Base-by-base conservation (phyloP, 179 eudicot species). In the Patellifolia procumbens region DNA sequence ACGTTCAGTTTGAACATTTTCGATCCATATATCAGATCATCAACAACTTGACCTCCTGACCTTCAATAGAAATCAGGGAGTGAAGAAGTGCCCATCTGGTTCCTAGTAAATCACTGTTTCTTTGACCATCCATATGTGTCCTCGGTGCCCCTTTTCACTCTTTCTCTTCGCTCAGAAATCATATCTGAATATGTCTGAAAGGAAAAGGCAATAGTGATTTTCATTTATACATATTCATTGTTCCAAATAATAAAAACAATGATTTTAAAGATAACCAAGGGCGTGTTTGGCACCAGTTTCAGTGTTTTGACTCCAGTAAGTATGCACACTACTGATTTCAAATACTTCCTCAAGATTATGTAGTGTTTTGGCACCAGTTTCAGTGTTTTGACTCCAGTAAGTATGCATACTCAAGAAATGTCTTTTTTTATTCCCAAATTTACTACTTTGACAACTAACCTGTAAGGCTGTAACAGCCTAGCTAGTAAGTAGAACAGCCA, bases 151-250 rank as follows among this genome's bases (percentile, higher is more conserved):
- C 80, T 86, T 26, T 83, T 90, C 68, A 94, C 92, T 70, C 81
- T 87, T 78, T 83, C 85, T 82, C 97, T 85, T 73, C 98, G 85
- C 81, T 89, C 98, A 0, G 86, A 92, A 76, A 94, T 92, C 97
- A 92, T 92, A 75, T 89, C 90, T 15, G 97, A 75, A 76, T 94
- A 91, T 24, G 83, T 81, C 98, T 94, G 91, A 32, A 48, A 61
- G 32, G 6, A 48, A 46, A 52, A 34, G 35, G 48, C 60, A 70
- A 45, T 11, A 37, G 8, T 2, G 2, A n/a, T 37, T 10, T 32
- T 76, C 48, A 20, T 3, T 3, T 68, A 31, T 22, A 56, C 28
- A 22, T 56, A 55, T 32, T 55, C 1, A 28, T 45, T 0, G 35
- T 31, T 59, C 12, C 69, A 16, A 39, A 39, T 39, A 4, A 9